phyloP scores from a whole-genome alignment of 176 grass and related monocot genomes.

The Ensete glaucum region DNA sequence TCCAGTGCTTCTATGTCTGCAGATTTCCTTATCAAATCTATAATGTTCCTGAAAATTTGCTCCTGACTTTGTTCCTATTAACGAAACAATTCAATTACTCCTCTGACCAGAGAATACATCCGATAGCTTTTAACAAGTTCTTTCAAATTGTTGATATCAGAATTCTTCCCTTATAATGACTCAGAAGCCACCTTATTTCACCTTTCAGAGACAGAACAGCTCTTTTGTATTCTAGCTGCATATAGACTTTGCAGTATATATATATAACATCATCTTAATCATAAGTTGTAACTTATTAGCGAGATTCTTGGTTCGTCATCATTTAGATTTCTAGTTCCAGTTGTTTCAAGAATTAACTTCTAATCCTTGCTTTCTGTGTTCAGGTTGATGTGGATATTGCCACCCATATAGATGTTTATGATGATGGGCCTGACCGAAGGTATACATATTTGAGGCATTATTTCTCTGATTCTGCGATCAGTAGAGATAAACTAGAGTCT shows the following conservation, averaged over 20 bases:
- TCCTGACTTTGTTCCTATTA: too few relatives aligned
- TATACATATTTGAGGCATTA: conserved; percentile 16
- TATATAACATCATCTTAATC: too few relatives aligned
- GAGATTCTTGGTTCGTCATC: neutral
- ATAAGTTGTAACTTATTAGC: too few relatives aligned
- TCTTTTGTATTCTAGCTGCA: neutral
- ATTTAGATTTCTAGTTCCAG: neutral
- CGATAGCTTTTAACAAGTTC: neutral
- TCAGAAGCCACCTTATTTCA: neutral
- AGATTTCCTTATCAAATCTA: too few relatives aligned
- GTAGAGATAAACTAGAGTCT: neutral
- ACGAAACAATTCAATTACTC: too few relatives aligned
- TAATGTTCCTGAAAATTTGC: too few relatives aligned
- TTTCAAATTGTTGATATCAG: neutral
- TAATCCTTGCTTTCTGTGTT: neutral
- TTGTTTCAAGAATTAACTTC: neutral
- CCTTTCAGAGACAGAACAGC: neutral
- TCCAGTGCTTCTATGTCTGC: too few relatives aligned
- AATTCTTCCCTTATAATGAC: neutral
- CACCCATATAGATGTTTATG: conserved; percentile 78
- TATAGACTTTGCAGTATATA: too few relatives aligned
- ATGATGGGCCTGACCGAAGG: conserved; percentile 88
- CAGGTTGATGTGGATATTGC: conserved; percentile 99
- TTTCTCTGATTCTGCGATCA: neutral
- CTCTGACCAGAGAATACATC: neutral